Base-by-base conservation (phyloP, 83 land plant species). In the Picea abies region DNA sequence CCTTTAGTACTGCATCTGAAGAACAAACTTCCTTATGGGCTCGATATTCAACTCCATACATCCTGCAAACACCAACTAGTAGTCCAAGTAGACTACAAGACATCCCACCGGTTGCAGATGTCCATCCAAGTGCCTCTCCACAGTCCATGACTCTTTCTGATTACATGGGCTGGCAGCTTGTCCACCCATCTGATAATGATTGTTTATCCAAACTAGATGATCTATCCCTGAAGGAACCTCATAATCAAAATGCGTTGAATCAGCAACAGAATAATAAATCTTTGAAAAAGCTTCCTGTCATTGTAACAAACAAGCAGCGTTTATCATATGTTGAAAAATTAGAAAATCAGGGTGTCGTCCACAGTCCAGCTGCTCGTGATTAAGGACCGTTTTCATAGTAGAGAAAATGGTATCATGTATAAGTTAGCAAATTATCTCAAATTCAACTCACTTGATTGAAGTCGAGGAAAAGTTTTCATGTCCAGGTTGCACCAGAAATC, bases 281-380 rank as follows among this genome's bases (percentile, higher is more conserved):
- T 29, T 8, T 60, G 37, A 78, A 60, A 61, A 56, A 78, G 25
- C 80, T 78, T 26, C 63, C 63, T 26, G 62, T 52, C 32, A 60
- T 78, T 20, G 26, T 60, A 78, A 58, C 80, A 78, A 78, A 5
- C 63, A 78, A 78, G 39, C 62, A 58, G 22, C 62, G 80, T 26
- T 78, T 66, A 25, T 66, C 69, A 25, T 66, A 52, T 78, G 25
- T 15, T 78, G 64, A 78, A 78, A 78, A 56, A 56, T 32, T 78
- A 60, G 80, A 78, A 32, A 12, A 60, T 19, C 26, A 76, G 79
- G 80, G 63, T 26, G 39, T 35, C 29, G 39, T 78, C 22, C 64
- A 78, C 63, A 78, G 80, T 78, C 80, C 80, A 26, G 80, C 80
- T 58, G 80, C 80, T 60, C 64, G 80, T 19, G 80, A 78, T 60